Evolutionary conservation across 2,329 filamentous ascomycete species (phyloP).

Genomic region (Plectosphaerella sp.): DNA sequence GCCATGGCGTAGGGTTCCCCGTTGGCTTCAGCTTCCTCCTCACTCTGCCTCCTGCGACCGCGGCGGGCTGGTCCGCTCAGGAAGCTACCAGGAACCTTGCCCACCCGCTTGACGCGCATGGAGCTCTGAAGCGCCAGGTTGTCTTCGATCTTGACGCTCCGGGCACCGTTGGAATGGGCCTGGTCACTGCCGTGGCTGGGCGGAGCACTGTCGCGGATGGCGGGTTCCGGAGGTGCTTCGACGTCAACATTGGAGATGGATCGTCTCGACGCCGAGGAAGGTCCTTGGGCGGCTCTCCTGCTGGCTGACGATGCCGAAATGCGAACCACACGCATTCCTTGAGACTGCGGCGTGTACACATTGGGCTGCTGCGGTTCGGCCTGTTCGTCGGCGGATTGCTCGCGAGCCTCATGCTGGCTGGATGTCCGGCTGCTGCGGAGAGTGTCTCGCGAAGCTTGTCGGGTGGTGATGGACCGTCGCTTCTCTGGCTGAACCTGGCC

Average conservation of each 20-base stretch:
- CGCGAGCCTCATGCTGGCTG: slow-evolving; percentile 35
- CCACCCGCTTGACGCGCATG: slow-evolving; percentile 72
- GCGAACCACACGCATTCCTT: slow-evolving; percentile 48
- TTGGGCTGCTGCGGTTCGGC: slow-evolving; percentile 26
- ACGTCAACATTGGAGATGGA: slow-evolving; percentile 38
- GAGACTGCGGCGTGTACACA: slow-evolving; percentile 47
- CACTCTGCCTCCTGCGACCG: slow-evolving; percentile 63
- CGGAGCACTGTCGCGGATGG: slow-evolving; percentile 44
- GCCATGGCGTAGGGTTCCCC: slow-evolving; percentile 34
- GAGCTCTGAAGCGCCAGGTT: slow-evolving; percentile 66
- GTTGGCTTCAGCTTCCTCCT: slow-evolving; percentile 54
- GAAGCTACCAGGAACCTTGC: slow-evolving; percentile 71
- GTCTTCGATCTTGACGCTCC: slow-evolving; percentile 50
- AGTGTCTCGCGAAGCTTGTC: slow-evolving; percentile 5
- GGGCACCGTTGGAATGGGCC: slow-evolving; percentile 44
- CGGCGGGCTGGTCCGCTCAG: slow-evolving; percentile 75
- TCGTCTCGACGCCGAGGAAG: slow-evolving; percentile 29
- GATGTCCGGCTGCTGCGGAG: slow-evolving; percentile 18
- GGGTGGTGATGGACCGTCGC: slow-evolving; percentile 37
- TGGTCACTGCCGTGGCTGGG: slow-evolving; percentile 47
- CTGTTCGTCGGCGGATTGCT: slow-evolving; percentile 35
- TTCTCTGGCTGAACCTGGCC: slow-evolving; percentile 34
- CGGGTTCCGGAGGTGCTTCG: slow-evolving; percentile 43
- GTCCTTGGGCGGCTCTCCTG: slow-evolving; percentile 26
- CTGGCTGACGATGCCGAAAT: slow-evolving; percentile 49